A percentile compares a stretch with the other conserved stretches of the same genome.
Evolutionary conservation across 129 eudicot species (phyloP).

Genomic region (Flaveria trinervia): DNA sequence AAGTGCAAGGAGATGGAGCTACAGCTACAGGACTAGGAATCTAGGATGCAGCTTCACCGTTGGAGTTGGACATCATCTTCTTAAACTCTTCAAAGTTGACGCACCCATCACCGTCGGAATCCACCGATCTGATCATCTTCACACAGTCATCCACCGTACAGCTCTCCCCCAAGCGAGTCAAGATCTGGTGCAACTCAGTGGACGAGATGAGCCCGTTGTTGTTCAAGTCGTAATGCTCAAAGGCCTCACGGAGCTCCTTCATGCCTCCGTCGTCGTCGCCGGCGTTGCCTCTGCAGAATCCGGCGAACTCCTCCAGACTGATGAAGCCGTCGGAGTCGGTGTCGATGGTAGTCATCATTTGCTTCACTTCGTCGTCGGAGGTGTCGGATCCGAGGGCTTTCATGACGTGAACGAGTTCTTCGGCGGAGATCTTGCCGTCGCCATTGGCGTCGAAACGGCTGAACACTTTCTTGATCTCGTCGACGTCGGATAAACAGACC

Average conservation of each 20-base stretch:
- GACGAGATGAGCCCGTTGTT: constrained; percentile 11
- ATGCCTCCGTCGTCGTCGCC: constrained; percentile 9
- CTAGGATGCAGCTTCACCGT: not conserved
- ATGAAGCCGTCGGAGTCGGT: constrained; percentile 26
- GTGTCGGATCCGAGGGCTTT: constrained; percentile 17
- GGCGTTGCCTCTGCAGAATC: constrained; percentile 16
- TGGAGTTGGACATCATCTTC: constrained; percentile 10
- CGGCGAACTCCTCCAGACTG: constrained; percentile 19
- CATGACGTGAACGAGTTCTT: constrained; percentile 27
- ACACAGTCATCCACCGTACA: constrained; percentile 30
- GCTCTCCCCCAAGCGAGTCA: constrained; percentile 15
- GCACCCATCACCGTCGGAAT: constrained; percentile 12
- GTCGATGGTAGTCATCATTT: constrained; percentile 21
- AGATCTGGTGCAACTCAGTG: constrained; percentile 19
- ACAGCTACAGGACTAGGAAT: not conserved
- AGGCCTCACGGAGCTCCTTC: constrained; percentile 13
- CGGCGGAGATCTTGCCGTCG: constrained; percentile 28
- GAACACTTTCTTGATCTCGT: constrained; percentile 25
- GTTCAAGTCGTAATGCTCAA: constrained; percentile 14
- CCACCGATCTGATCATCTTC: not conserved
- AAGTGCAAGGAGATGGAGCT: not conserved
- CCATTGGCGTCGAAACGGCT: constrained; percentile 22
- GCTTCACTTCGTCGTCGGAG: constrained; percentile 16
- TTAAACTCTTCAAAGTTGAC: constrained; percentile 10
- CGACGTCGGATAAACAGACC: constrained; percentile 34